Evolutionary conservation across 345 rosid species (phyloP).

Genomic region (Acer yangbiense): DNA sequence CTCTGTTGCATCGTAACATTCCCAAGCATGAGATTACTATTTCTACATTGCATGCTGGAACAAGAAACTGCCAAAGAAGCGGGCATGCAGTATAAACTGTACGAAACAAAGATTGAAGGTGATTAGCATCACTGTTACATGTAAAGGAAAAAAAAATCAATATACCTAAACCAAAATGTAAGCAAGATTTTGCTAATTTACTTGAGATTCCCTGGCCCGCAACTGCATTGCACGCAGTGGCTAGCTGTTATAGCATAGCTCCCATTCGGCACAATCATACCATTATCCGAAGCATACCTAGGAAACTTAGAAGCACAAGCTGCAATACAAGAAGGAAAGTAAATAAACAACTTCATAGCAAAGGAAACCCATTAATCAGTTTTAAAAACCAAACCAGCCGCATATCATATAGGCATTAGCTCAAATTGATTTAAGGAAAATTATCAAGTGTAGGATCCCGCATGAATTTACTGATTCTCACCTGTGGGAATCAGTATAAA

Average conservation of each 20-base stretch:
- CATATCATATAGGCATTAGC: background rate
- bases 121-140: conserved; percentile 19
- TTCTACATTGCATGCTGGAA: conserved; percentile 90
- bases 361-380: background rate
- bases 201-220: conserved; percentile 83
- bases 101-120: conserved; percentile 13
- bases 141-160: conserved; percentile 1
- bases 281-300: conserved; percentile 67
- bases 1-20: conserved; percentile 66
- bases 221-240: conserved; percentile 96
- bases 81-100: conserved; percentile 89
- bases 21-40: conserved; percentile 86
- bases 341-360: background rate
- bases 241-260: conserved; percentile 92
- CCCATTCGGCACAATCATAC: conserved; percentile 84
- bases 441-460: too few relatives aligned
- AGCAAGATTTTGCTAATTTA: conserved; percentile 32
- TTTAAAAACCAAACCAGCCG: background rate
- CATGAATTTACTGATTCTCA: too few relatives aligned
- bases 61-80: conserved; percentile 90
- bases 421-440: conserved; percentile 1
- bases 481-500: too few relatives aligned
- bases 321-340: conserved; percentile 36
- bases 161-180: conserved; percentile 15
- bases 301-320: conserved; percentile 95